Conservation (phyloP, 352 stramenopile species). For the Elongisporangium undulatum region DNA sequence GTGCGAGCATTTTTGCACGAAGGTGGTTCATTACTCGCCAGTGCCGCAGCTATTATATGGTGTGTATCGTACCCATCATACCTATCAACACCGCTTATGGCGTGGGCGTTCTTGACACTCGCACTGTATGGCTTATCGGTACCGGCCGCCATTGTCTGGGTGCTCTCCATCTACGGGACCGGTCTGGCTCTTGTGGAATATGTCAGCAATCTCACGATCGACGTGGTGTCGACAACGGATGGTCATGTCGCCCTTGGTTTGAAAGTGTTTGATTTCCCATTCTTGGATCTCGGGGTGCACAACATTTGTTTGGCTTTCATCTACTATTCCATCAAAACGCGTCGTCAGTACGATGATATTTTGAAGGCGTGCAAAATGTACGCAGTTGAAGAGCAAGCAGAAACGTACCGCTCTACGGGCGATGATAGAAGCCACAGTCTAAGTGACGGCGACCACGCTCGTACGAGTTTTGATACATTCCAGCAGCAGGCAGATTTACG, state of each 20-base stretch:
- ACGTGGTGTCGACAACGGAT: constrained; percentile 29
- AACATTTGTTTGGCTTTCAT: constrained; percentile 77
- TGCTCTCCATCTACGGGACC: constrained; percentile 65
- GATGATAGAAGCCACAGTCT: not conserved
- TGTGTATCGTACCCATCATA: constrained; percentile 86
- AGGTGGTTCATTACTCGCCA: constrained; percentile 59
- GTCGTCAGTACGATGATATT: constrained; percentile 70
- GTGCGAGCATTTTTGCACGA: constrained; percentile 66
- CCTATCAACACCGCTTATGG: constrained; percentile 54
- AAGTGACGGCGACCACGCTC: constrained; percentile 10
- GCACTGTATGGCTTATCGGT: constrained; percentile 57
- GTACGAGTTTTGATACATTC: constrained; percentile 31
- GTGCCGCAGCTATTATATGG: constrained; percentile 63
- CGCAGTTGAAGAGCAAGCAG: constrained; percentile 5
- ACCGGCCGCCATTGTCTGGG: constrained; percentile 42
- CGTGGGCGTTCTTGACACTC: constrained; percentile 59
- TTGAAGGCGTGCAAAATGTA: constrained; percentile 11
- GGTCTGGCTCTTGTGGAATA: constrained; percentile 58
- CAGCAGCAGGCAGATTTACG: constrained; percentile 40
- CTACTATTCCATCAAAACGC: constrained; percentile 72
- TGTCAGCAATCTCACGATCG: constrained; percentile 56
- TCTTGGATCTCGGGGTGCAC: constrained; percentile 70
- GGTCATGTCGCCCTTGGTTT: constrained; percentile 54
- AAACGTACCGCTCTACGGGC: constrained; percentile 4
- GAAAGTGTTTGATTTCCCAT: constrained; percentile 65